A percentile compares a stretch with the other conserved stretches of the same genome.
phyloP scores from a whole-genome alignment of 495 filamentous ascomycete genomes.

The Penicillium simplicissimum region DNA sequence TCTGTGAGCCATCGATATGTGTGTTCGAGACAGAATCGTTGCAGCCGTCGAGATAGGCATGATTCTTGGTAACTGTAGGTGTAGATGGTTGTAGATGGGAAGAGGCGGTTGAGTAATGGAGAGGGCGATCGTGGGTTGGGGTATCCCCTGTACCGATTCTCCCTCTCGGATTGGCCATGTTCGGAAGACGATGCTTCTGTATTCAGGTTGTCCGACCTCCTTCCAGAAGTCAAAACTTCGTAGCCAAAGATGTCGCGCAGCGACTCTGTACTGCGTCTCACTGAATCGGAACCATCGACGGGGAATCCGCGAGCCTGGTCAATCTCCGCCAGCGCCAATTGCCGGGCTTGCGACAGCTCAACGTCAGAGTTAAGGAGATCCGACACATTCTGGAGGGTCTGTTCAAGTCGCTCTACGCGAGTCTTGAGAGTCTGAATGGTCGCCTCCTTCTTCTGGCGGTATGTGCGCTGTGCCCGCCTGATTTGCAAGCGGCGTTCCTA shows the following conservation, averaged over 20 bases:
- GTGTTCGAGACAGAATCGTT: slow-evolving; percentile 64
- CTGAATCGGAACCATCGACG: neutral
- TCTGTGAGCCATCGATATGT: slow-evolving; percentile 61
- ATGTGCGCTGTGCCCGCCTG: slow-evolving; percentile 80
- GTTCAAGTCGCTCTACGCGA: slow-evolving; percentile 66
- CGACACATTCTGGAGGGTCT: slow-evolving; percentile 69
- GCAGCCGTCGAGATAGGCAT: slow-evolving; percentile 70
- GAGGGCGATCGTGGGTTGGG: slow-evolving; percentile 18
- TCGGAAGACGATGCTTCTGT: neutral
- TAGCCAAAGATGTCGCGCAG: slow-evolving; percentile 23
- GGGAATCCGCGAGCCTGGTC: slow-evolving; percentile 1
- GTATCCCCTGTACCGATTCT: neutral
- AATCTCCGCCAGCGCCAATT: slow-evolving; percentile 25
- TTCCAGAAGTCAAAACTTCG: slow-evolving; percentile 11
- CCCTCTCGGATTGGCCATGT: neutral
- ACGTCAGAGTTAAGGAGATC: slow-evolving; percentile 51
- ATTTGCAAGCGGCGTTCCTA: slow-evolving; percentile 76
- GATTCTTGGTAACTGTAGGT: slow-evolving; percentile 56
- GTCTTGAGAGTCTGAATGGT: slow-evolving; percentile 71
- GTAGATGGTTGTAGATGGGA: slow-evolving; percentile 29
- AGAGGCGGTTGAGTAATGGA: slow-evolving; percentile 29
- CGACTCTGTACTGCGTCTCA: neutral
- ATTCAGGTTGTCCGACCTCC: neutral
- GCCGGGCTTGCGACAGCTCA: slow-evolving; percentile 17
- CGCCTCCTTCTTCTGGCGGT: slow-evolving; percentile 80